A percentile compares a stretch with the other conserved stretches of the same genome.
Conservation (phyloP, 305 asterid species). For the Nicotiana rustica region DNA sequence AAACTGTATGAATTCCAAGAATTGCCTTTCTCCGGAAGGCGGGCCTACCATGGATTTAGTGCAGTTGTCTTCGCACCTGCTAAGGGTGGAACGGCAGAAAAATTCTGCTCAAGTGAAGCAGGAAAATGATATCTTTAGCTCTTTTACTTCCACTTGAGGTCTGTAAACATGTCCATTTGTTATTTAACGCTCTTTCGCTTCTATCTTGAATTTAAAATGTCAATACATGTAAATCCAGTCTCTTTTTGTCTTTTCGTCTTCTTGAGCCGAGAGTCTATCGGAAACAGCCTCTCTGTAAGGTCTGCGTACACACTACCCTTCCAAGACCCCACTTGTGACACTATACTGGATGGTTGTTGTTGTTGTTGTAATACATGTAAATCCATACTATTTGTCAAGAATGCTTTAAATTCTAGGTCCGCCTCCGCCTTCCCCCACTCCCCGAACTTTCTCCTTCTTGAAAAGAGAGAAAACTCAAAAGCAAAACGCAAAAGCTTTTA, state of each 20-base stretch:
- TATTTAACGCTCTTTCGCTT: neutral
- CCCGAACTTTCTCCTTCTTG: neutral
- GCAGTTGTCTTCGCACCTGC: slow-evolving; percentile 56
- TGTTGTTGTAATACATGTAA: too few relatives aligned
- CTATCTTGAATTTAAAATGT: slow-evolving; percentile 13
- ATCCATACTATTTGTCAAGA: neutral
- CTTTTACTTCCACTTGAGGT: slow-evolving; percentile 43
- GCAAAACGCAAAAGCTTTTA: slow-evolving; percentile 18
- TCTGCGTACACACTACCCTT: too few relatives aligned
- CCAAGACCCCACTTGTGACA: too few relatives aligned
- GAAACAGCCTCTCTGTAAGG: too few relatives aligned
- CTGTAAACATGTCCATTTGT: neutral
- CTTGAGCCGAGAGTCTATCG: too few relatives aligned
- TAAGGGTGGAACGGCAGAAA: slow-evolving; percentile 58
- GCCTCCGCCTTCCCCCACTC: too few relatives aligned
- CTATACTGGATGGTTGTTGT: too few relatives aligned
- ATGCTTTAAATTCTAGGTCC: neutral
- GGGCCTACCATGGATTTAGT: slow-evolving; percentile 47
- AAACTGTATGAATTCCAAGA: neutral
- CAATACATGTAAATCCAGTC: slow-evolving; percentile 14
- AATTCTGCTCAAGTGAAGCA: slow-evolving; percentile 47
- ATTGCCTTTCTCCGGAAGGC: slow-evolving; percentile 34
- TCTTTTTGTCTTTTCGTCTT: too few relatives aligned
- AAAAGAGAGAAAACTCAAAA: neutral
- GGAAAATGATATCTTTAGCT: slow-evolving; percentile 45